Conservation (phyloP, 2,329 filamentous ascomycete genomes). For the Cadophora malorum region DNA sequence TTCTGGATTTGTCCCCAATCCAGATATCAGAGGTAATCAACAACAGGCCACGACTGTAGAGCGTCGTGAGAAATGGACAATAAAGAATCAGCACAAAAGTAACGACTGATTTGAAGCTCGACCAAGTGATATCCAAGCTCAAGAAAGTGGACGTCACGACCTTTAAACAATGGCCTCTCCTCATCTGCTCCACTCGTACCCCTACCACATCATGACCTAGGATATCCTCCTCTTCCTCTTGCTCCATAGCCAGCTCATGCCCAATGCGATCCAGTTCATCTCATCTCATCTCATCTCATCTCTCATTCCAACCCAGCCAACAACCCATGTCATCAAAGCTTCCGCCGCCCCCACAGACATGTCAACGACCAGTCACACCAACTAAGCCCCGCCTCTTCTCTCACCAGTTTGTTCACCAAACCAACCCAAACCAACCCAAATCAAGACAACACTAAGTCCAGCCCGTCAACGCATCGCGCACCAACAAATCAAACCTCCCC, state of each 20-base stretch:
- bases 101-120: not conserved
- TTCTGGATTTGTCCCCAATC: not conserved
- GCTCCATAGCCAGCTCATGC: not conserved
- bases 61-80: too few species aligned
- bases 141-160: conserved; percentile 1
- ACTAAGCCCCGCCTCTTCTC: too few species aligned
- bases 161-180: not conserved
- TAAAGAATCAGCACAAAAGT: not conserved
- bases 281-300: not conserved
- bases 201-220: not conserved
- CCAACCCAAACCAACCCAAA: not conserved
- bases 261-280: not conserved
- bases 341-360: too few species aligned
- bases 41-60: too few species aligned
- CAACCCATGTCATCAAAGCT: too few species aligned
- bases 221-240: not conserved
- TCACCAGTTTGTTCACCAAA: too few species aligned
- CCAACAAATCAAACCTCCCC: too few species aligned
- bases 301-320: too few species aligned
- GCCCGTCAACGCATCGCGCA: too few species aligned
- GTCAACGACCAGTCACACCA: too few species aligned
- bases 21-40: not conserved
- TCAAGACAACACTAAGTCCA: not conserved
- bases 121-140: not conserved
- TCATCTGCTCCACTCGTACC: not conserved